These are phyloP conservation scores for Hemileia vastatrix DNA, from an alignment of 1,284 basidiomycete species.

Conservation along the genomic window DNA sequence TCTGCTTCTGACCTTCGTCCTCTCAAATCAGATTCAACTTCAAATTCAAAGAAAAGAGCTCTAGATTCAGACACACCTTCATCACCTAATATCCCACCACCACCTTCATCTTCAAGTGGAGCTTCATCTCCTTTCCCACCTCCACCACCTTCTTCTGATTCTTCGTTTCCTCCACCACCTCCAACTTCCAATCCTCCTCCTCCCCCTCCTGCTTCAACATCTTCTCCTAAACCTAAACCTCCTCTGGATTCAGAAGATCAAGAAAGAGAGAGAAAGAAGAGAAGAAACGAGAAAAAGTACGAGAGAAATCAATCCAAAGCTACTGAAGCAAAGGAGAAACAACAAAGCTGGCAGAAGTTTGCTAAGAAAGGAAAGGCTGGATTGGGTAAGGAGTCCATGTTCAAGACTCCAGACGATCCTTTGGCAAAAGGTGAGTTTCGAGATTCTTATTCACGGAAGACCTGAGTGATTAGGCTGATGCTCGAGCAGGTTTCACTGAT, in stretches of 20 bases:
- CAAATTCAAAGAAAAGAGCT: background rate
- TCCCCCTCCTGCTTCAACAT: background rate
- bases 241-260: slow-evolving; percentile 25
- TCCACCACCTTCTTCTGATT: background rate
- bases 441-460: too few relatives aligned
- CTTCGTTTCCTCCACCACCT: background rate
- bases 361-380: slow-evolving; percentile 73
- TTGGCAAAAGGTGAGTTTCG: slow-evolving; percentile 64
- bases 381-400: too few relatives aligned
- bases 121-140: background rate
- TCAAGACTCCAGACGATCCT: slow-evolving; percentile 90
- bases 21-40: background rate
- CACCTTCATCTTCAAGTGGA: slow-evolving; percentile 2
- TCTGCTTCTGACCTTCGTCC: too few relatives aligned
- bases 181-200: background rate
- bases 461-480: too few relatives aligned
- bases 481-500: too few relatives aligned
- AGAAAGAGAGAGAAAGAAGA: slow-evolving; percentile 79
- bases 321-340: slow-evolving; percentile 76
- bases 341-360: slow-evolving; percentile 93
- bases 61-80: background rate
- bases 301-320: slow-evolving; percentile 77
- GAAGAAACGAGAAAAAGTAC: slow-evolving; percentile 90
- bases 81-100: background rate
- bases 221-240: background rate